Base-by-base conservation (phyloP, 1,284 basidiomycete genomes). In the Hymenochaete sp. region DNA sequence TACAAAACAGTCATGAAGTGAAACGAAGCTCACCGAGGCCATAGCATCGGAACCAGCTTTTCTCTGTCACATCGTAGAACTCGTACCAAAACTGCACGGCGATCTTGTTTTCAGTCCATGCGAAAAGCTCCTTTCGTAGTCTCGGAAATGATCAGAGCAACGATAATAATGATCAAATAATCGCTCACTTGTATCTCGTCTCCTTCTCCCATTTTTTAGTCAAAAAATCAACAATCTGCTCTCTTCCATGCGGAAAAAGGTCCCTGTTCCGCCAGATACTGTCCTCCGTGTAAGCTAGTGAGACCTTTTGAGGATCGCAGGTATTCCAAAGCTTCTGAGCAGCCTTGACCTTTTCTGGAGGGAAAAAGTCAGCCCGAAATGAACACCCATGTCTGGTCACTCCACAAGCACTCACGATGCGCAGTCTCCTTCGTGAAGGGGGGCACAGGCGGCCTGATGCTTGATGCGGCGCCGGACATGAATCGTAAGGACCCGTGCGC, bases 31-130 rank as follows among this genome's bases (percentile, higher is more conserved):
- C 65, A 50, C 56, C 74, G 11, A 79, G 60, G 1, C 77, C 77
- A 55, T 79, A 79, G 36, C 67, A 70, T 19, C 77, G 60, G 49
- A 64, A 71, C 75, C 76, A 78, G 52, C 72, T 65, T 26, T 65
- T 66, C 11, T 57, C 55, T 7, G 56, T 63, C 42, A 66, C 64
- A 11, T 68, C 65, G 47, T 60, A 70, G 60, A 68, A 76, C 57
- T 81, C 77, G 58, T 79, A 79, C 66, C 73, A 79, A 60, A 79
- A 79, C 63, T 78, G 62, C 3, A 75, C 77, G 10, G 71, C 77
- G 56, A 81, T 78, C 58, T 68, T 72, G 59, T 79, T 72, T 35
- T 72, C 73, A 14, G 60, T 60, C 54, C 73, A 80, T 1, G 73
- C 64, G 50, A 80, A 80, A 16, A 80, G 60, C 55, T 77, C 73